Conservation (phyloP, 495 filamentous ascomycete species). For the Bryoglossum gracile region DNA sequence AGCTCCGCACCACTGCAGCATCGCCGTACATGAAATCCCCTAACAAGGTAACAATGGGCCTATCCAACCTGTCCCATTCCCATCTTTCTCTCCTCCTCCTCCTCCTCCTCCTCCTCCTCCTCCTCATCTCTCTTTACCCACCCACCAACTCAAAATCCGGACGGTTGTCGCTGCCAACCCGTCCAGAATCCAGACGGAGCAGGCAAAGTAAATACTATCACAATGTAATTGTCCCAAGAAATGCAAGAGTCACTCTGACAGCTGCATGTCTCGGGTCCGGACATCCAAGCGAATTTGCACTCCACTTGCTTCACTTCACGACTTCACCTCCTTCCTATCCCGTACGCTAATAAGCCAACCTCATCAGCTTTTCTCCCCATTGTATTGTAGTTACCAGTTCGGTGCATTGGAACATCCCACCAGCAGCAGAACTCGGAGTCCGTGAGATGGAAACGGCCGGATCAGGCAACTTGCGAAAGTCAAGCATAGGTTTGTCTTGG, state of each 20-base stretch:
- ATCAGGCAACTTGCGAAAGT: no score
- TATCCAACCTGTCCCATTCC: neutral
- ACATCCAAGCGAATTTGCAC: slow-evolving; percentile 1
- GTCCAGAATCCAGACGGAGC: neutral
- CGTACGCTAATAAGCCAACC: no score
- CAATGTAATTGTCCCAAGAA: neutral
- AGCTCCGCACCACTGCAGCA: neutral
- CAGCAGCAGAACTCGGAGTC: no score
- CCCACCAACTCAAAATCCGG: neutral
- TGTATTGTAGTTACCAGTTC: no score
- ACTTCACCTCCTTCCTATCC: no score
- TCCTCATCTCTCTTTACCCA: neutral
- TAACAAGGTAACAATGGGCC: neutral
- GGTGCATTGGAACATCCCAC: no score
- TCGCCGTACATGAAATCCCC: no score
- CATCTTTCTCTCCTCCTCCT: neutral
- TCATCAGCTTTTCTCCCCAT: no score
- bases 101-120: neutral
- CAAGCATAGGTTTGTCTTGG: no score
- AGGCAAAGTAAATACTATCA: neutral
- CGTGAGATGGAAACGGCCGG: no score
- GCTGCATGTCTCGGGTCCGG: slow-evolving; percentile 1
- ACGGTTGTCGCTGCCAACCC: neutral
- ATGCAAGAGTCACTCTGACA: neutral
- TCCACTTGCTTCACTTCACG: no score